These are phyloP conservation scores for Clarireedia sp. DNA, from an alignment of 2,329 filamentous ascomycete genomes.

Conservation along the genomic window DNA sequence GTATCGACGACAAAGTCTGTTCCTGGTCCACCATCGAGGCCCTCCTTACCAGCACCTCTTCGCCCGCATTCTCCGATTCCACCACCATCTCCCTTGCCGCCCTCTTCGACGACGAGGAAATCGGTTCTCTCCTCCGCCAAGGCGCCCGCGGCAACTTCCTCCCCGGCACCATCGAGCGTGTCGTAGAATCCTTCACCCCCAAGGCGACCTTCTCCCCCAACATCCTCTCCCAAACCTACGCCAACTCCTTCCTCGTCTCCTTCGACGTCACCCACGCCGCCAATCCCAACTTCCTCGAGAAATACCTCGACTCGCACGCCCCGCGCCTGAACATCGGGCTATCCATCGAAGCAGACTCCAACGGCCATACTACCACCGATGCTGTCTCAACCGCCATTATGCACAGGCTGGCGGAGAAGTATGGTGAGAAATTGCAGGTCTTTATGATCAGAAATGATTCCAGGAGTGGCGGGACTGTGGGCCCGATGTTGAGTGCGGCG, in stretches of 20 bases:
- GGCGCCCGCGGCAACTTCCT: slow-evolving; percentile 88
- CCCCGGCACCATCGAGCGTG: slow-evolving; percentile 69
- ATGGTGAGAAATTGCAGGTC: slow-evolving; percentile 64
- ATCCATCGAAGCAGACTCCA: slow-evolving; percentile 70
- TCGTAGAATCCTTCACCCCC: slow-evolving; percentile 59
- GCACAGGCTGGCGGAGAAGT: slow-evolving; percentile 67
- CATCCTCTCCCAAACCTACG: slow-evolving; percentile 72
- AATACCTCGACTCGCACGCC: slow-evolving; percentile 78
- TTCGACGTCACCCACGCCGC: slow-evolving; percentile 91
- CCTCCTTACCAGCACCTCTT: slow-evolving; percentile 58
- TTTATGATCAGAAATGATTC: slow-evolving; percentile 96
- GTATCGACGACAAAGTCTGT: slow-evolving; percentile 97
- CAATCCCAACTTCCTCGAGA: slow-evolving; percentile 83
- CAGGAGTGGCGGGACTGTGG: slow-evolving; percentile 86
- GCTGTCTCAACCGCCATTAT: slow-evolving; percentile 76
- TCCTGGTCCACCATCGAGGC: slow-evolving; percentile 85
- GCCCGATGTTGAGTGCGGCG: slow-evolving; percentile 73
- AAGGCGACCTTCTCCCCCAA: slow-evolving; percentile 40
- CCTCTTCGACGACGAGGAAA: slow-evolving; percentile 97
- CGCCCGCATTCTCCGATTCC: slow-evolving; percentile 37
- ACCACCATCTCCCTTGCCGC: slow-evolving; percentile 81
- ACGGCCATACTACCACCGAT: slow-evolving; percentile 96
- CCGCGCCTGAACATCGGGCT: slow-evolving; percentile 86
- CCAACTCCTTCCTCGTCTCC: slow-evolving; percentile 85
- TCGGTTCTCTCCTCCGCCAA: slow-evolving; percentile 83